Conservation (phyloP, 1,284 basidiomycete species). For the Moesziomyces parantarcticus region DNA sequence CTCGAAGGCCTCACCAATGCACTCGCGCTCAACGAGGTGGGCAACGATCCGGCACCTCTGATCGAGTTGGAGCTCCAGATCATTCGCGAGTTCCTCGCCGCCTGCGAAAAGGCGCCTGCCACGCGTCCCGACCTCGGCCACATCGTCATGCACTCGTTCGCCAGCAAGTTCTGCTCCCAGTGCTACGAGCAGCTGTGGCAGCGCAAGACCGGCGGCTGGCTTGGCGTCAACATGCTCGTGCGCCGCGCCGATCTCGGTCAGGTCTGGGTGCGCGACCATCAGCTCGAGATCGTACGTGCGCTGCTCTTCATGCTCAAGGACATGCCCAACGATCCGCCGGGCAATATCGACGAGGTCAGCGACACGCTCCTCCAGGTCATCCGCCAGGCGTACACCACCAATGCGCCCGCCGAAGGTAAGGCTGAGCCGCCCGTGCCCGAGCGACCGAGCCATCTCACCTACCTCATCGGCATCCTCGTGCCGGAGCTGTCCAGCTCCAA, state of each 20-base stretch:
- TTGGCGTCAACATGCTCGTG: conserved; percentile 63
- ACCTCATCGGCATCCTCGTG: conserved; percentile 85
- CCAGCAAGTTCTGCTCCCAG: conserved; percentile 63
- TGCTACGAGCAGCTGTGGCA: conserved; percentile 67
- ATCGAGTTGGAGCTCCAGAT: conserved; percentile 57
- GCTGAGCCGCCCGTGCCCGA: conserved; percentile 41
- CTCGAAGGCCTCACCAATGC: conserved; percentile 62
- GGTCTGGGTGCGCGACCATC: conserved; percentile 84
- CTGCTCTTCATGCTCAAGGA: conserved; percentile 95
- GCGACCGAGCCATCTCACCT: conserved; percentile 63
- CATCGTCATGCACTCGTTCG: conserved; percentile 64
- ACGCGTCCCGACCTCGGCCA: conserved; percentile 57
- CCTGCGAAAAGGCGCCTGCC: conserved; percentile 53
- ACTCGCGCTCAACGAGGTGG: conserved; percentile 52
- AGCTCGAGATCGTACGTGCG: conserved; percentile 89
- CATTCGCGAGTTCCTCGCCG: conserved; percentile 54
- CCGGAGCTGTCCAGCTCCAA: conserved; percentile 90
- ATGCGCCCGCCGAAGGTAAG: conserved; percentile 41
- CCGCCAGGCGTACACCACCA: conserved; percentile 68
- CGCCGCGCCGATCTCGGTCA: conserved; percentile 72
- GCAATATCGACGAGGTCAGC: conserved; percentile 82
- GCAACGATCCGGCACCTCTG: conserved; percentile 63
- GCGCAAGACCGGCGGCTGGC: conserved; percentile 67
- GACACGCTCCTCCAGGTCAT: conserved; percentile 83
- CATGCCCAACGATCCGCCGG: conserved; percentile 88